These are phyloP conservation scores for Fusarium liriodendri DNA, from an alignment of 2,329 filamentous ascomycete genomes.

Conservation along the genomic window DNA sequence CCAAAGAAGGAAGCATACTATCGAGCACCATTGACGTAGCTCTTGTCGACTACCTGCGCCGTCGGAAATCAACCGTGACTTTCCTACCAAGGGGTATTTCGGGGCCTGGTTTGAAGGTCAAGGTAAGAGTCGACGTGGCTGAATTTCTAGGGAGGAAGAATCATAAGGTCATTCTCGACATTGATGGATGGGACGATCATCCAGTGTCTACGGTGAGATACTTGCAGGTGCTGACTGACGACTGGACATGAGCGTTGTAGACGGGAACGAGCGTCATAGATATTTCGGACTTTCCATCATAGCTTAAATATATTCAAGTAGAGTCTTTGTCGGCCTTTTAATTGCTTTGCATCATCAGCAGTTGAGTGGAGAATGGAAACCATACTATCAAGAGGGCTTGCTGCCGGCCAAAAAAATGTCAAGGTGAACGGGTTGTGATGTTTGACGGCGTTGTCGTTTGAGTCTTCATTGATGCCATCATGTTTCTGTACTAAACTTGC, in stretches of 20 bases:
- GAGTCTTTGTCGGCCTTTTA: not conserved
- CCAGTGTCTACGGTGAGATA: not conserved
- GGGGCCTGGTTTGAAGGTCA: not conserved
- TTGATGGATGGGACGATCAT: not conserved
- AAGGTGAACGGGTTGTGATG: not conserved
- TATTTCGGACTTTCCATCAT: not conserved
- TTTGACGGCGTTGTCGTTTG: not conserved
- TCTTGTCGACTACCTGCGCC: not conserved
- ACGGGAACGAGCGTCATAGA: not conserved
- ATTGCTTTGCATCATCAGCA: not conserved
- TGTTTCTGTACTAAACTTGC: too few relatives aligned
- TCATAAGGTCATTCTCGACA: not conserved
- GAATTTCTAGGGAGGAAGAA: not conserved
- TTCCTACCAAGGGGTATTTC: not conserved
- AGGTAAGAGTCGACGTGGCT: not conserved
- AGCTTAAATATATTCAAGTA: not conserved
- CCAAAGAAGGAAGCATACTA: not conserved
- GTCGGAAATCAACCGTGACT: too few relatives aligned
- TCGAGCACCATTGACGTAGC: not conserved
- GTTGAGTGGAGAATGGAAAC: too few relatives aligned
- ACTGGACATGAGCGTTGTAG: not conserved
- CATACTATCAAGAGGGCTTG: not conserved
- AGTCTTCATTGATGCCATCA: too few relatives aligned
- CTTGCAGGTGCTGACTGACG: not conserved
- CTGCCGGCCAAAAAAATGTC: not conserved